Conservation (phyloP, 768 basidiomycete species). For the Suillus subluteus region DNA sequence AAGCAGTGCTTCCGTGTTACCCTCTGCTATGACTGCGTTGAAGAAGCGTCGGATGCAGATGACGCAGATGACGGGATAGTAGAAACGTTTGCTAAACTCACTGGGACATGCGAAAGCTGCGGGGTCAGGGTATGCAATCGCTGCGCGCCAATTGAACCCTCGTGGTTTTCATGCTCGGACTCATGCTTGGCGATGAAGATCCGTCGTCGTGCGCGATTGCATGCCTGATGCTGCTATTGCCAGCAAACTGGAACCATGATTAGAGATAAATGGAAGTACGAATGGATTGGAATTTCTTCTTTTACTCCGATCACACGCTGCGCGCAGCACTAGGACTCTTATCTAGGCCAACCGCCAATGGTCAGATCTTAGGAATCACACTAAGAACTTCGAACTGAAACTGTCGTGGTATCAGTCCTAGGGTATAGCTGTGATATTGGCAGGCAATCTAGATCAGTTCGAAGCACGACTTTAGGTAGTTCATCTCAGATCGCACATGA, state of each 20-base stretch:
- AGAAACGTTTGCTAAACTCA: neutral
- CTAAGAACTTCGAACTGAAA: too few species aligned
- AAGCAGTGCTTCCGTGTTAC: neutral
- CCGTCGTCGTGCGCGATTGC: neutral
- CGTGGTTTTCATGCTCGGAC: neutral
- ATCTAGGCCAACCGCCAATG: too few species aligned
- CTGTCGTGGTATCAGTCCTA: too few species aligned
- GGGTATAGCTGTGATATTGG: too few species aligned
- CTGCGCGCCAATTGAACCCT: neutral
- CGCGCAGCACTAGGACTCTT: too few species aligned
- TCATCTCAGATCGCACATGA: too few species aligned
- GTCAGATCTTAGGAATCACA: too few species aligned
- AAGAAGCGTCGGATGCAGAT: neutral
- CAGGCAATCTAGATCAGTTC: too few species aligned
- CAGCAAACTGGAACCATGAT: neutral
- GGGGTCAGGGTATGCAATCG: neutral
- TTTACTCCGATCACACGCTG: too few species aligned
- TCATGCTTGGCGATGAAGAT: neutral
- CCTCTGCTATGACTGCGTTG: neutral
- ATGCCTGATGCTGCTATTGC: neutral
- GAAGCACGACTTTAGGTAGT: too few species aligned
- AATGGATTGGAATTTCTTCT: too few species aligned
- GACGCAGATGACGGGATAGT: neutral
- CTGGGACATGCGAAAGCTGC: neutral
- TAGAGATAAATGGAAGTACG: too few species aligned